These are phyloP conservation scores for Fonsecaea multimorphosa DNA, from an alignment of 2,329 filamentous ascomycete genomes.

Conservation along the genomic window DNA sequence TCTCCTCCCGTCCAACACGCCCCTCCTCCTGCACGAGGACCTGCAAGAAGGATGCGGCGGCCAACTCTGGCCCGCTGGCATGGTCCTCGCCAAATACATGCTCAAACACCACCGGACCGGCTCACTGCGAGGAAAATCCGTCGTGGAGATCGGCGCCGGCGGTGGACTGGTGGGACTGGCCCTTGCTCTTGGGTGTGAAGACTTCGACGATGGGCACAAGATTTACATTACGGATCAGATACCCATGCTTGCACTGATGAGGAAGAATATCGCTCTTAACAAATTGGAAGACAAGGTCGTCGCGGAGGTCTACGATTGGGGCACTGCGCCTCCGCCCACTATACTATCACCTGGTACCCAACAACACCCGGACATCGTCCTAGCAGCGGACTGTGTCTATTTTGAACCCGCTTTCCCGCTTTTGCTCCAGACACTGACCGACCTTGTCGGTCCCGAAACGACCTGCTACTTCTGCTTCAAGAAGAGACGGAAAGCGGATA, in stretches of 20 bases:
- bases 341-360: constrained; percentile 4
- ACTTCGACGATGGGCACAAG: constrained; percentile 54
- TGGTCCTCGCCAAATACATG: constrained; percentile 86
- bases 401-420: constrained; percentile 95
- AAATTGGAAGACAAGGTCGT: constrained; percentile 66
- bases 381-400: constrained; percentile 97
- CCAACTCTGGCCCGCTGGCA: constrained; percentile 91
- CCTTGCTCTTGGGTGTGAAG: constrained; percentile 62
- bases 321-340: constrained; percentile 46
- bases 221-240: constrained; percentile 85
- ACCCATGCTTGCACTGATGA: constrained; percentile 84
- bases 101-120: constrained; percentile 51
- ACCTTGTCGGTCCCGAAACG: constrained; percentile 69
- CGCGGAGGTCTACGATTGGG: constrained; percentile 81
- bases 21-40: constrained; percentile 80
- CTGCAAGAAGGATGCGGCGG: constrained; percentile 87
- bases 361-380: constrained; percentile 72
- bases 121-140: constrained; percentile 53
- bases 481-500: constrained; percentile 80
- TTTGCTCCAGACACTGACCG: constrained; percentile 76
- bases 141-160: constrained; percentile 86
- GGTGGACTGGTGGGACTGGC: constrained; percentile 80
- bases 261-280: constrained; percentile 86
- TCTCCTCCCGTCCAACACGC: constrained; percentile 66
- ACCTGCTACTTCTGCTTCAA: constrained; percentile 94